Base-by-base conservation (phyloP, 108 stramenopile species). In the Skeletonema menzelii region DNA sequence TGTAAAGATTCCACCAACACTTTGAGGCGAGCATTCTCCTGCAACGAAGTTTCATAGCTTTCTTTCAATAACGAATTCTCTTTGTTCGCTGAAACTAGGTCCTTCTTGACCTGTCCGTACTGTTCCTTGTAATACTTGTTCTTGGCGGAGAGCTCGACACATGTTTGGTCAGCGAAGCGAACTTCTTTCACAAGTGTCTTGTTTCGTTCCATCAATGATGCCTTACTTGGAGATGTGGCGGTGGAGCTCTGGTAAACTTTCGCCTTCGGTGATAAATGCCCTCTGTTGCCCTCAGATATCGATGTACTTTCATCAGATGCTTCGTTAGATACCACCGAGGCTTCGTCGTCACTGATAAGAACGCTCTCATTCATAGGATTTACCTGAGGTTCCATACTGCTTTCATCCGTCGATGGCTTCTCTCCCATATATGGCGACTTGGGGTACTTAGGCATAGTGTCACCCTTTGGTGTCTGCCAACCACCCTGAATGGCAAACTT, bases 131-230 rank as follows among this genome's bases (percentile, higher is more conserved):
- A 66, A 30, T 46, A 60, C 30, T 80, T 80, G 24, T 79, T 72
- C 20, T 69, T 75, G n/a, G 75, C 78, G 13, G 75, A 59, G 5
- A 94, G 72, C 66, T 91, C 93, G 11, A 94, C 88, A 72, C 93
- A 94, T 11, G 93, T 92, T 69, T 91, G 88, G 75, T 92, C 93
- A 4, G 91, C 91, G 69, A 94, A 94, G 4, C 91, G 80, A 15
- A 94, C 89, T 75, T 94, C 93, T 65, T 86, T 91, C 35, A 88
- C 87, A 10, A 94, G 75, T 27, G 87, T 90, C 44, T 91, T 79
- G 62, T 91, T 88, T n/a, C 93, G 87, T 57, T 91, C 82, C 69
- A 72, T 62, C 32, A 94, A 76, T 5, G 79, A 69, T 26, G 47
- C 66, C 10, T 59, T 66, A 17, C 67, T 72, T 42, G 78, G 71